Base-by-base conservation (phyloP, 176 grass and related monocot genomes). In the Thalia dealbata region DNA sequence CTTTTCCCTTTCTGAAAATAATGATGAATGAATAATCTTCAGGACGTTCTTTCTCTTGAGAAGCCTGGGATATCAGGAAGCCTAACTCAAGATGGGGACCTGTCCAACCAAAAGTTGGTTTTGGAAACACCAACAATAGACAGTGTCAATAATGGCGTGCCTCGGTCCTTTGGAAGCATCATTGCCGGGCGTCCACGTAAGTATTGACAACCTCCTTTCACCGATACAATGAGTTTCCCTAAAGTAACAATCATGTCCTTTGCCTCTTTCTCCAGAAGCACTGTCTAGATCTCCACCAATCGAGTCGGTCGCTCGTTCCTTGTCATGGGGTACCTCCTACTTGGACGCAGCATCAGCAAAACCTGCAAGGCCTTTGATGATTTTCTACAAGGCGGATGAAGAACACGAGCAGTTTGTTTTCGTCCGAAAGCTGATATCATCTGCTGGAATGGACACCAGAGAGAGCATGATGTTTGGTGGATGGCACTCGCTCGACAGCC, bases 371-470 rank as follows among this genome's bases (percentile, higher is more conserved):
- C 82, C 92, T 75, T 91, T 83, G 22, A 85, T 81, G 51, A 79
- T 93, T 84, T 86, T 99, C 76, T 83, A 83, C 0, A 99, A 86
- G 81, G 95, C 81, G 42, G 95, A 99, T n/a, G 95, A 99, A 72
- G 90, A 93, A 63, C 85, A 87, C 32, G 84, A 99, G 58, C 86
- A 75, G 0, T 81, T 88, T 58, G 82, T 77, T 3, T 88, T 90
- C 77, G 85, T 99, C 66, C 81, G 88, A 18, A 91, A 91, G 29
- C 64, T 99, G 51, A 72, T 93, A 10, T 76, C 28, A 42, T 86
- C 74, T 52, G 76, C 85, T 23, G 80, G 78, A 71, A 78, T 91
- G 73, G 60, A 25, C 73, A 79, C 84, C 78, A 71, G 50, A n/a
- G 29, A 55, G 16, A 48, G 41, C 54, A 61, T 46, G 52, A 30